A percentile compares a stretch with the other conserved stretches of the same genome.
Conservation (phyloP, 1,284 basidiomycete species). For the Flammula alnicola region DNA sequence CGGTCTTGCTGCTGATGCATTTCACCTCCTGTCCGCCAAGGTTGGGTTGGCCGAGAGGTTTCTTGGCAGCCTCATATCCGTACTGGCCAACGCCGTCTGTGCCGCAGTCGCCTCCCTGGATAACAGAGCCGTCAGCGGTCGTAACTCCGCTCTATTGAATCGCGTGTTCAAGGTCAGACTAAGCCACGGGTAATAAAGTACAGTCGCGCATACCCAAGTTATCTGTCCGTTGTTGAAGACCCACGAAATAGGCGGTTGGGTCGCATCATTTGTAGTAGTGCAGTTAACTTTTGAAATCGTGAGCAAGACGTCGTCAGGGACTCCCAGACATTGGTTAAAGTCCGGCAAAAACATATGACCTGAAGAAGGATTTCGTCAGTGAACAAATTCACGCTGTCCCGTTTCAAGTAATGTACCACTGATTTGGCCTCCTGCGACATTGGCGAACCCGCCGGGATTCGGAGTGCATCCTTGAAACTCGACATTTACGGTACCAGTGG, state of each 20-base stretch:
- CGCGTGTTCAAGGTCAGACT: background rate
- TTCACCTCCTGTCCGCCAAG: slow-evolving; percentile 8
- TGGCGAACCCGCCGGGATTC: slow-evolving; percentile 8
- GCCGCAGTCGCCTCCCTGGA: slow-evolving; percentile 11
- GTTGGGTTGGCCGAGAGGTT: slow-evolving; percentile 10
- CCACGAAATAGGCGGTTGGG: slow-evolving; percentile 3
- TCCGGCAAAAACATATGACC: slow-evolving; percentile 8
- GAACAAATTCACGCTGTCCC: background rate
- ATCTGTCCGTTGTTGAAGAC: slow-evolving; percentile 8
- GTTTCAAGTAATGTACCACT: background rate
- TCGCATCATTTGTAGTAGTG: slow-evolving; percentile 3
- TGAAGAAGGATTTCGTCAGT: background rate
- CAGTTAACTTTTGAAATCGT: slow-evolving; percentile 3
- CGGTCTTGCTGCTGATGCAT: slow-evolving; percentile 11
- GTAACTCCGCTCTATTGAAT: slow-evolving; percentile 3
- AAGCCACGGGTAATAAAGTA: background rate
- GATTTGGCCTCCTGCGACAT: slow-evolving; percentile 7
- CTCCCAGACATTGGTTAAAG: slow-evolving; percentile 10
- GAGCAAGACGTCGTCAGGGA: slow-evolving; percentile 8
- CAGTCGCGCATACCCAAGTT: slow-evolving; percentile 1
- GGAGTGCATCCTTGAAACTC: slow-evolving; percentile 12
- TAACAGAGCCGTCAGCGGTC: slow-evolving; percentile 6
- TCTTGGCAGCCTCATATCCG: slow-evolving; percentile 12
- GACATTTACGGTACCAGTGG: slow-evolving; percentile 3
- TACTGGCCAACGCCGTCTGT: slow-evolving; percentile 11